Evolutionary conservation across 1,284 basidiomycete genomes (phyloP).

Genomic region (Boletellus sp.): DNA sequence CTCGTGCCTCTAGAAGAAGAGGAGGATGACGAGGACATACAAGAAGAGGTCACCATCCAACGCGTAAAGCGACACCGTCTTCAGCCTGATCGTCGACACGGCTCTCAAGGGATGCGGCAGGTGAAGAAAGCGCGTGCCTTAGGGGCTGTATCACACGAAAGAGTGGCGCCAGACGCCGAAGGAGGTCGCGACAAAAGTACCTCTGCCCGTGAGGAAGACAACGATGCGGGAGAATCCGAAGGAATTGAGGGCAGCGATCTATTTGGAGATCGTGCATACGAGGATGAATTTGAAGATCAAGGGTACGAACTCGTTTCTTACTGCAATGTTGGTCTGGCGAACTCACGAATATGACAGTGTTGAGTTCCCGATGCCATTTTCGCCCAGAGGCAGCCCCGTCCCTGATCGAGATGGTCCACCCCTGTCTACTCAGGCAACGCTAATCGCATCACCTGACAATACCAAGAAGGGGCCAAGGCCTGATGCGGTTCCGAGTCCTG

Average conservation of each 20-base stretch:
- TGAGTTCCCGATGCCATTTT: background rate
- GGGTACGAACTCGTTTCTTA: constrained; percentile 13
- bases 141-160: background rate
- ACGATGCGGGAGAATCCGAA: background rate
- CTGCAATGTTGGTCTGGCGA: background rate
- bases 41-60: background rate
- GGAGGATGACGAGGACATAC: background rate
- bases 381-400: background rate
- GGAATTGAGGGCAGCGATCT: constrained; percentile 20
- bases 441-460: constrained; percentile 20
- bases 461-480: background rate
- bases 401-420: constrained; percentile 5
- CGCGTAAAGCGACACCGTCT: constrained; percentile 17
- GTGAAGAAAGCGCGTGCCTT: constrained; percentile 18
- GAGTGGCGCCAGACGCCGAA: background rate
- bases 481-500: background rate
- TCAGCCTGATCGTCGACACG: constrained; percentile 1
- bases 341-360: constrained; percentile 7
- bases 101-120: background rate
- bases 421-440: constrained; percentile 23
- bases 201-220: background rate
- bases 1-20: constrained; percentile 2
- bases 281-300: background rate
- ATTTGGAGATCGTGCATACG: constrained; percentile 20
- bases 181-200: background rate